Percentiles rank a stretch among this genome's conserved stretches.
Conservation (phyloP, 1,284 basidiomycete genomes). For the Puccinia novopanici region DNA sequence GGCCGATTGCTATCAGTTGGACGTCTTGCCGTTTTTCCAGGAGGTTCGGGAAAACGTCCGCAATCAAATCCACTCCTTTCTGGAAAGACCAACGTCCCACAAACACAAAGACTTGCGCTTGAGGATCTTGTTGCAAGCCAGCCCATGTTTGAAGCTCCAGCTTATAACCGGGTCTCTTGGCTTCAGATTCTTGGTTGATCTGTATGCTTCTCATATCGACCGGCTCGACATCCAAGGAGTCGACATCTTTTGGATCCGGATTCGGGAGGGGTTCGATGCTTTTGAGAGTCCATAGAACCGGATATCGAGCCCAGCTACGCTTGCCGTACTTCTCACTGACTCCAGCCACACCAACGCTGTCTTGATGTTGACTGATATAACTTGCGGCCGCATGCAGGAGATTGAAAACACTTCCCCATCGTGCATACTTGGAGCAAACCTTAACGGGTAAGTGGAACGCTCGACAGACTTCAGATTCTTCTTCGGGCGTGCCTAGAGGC, state of each 20-base stretch:
- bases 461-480: slow-evolving; percentile 94
- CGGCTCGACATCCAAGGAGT: slow-evolving; percentile 78
- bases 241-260: slow-evolving; percentile 79
- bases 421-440: slow-evolving; percentile 87
- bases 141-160: slow-evolving; percentile 92
- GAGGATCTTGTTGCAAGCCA: slow-evolving; percentile 80
- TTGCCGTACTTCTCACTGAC: slow-evolving; percentile 95
- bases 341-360: slow-evolving; percentile 86
- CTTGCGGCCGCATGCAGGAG: slow-evolving; percentile 85
- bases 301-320: slow-evolving; percentile 89
- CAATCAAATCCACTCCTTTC: slow-evolving; percentile 84
- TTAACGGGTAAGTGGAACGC: slow-evolving; percentile 94
- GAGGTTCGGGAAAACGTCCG: slow-evolving; percentile 85
- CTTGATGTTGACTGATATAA: slow-evolving; percentile 86
- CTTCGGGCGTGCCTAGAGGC: slow-evolving; percentile 90
- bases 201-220: slow-evolving; percentile 71
- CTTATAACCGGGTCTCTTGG: slow-evolving; percentile 82
- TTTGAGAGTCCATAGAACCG: slow-evolving; percentile 87
- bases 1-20: slow-evolving; percentile 82
- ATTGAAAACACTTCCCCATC: slow-evolving; percentile 95
- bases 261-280: slow-evolving; percentile 91
- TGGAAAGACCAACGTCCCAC: slow-evolving; percentile 96
- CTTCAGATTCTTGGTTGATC: slow-evolving; percentile 76
- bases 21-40: slow-evolving; percentile 80
- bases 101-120: slow-evolving; percentile 86